Conservation (phyloP, 1,284 basidiomycete genomes). For the Rhodotorula sp. region DNA sequence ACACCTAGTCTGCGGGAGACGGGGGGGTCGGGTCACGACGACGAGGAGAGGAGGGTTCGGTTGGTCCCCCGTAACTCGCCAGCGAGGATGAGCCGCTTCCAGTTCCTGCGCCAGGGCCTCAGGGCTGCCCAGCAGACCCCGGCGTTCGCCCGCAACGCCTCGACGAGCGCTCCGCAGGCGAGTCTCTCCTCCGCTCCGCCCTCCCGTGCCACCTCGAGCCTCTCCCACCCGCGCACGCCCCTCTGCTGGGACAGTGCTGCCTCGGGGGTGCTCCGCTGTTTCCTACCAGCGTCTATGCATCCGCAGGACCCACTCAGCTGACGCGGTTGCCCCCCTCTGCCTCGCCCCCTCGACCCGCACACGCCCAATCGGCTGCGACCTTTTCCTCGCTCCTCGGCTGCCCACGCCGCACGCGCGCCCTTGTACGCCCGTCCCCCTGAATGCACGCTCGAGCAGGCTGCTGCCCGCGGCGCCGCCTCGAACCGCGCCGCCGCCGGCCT, state of each 20-base stretch:
- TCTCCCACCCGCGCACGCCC: background rate
- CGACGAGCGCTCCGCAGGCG: slow-evolving; percentile 24
- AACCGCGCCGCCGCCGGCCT: slow-evolving; percentile 8
- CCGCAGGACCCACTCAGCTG: background rate
- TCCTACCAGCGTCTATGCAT: background rate
- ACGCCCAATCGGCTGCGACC: background rate
- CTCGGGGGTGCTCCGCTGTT: background rate
- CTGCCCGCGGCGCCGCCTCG: slow-evolving; percentile 18
- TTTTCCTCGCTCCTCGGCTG: background rate
- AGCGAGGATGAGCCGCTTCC: slow-evolving; percentile 20
- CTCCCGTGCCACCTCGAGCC: background rate
- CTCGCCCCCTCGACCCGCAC: background rate
- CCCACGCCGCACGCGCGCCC: background rate
- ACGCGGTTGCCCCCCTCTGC: background rate
- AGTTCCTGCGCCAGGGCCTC: slow-evolving; percentile 25
- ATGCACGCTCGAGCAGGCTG: slow-evolving; percentile 1
- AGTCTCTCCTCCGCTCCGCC: slow-evolving; percentile 15
- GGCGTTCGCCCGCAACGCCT: slow-evolving; percentile 17
- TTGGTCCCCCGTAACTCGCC: too few species aligned
- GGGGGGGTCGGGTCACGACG: background rate
- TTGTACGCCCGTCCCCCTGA: background rate
- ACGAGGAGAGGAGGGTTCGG: background rate
- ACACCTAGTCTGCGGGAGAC: too few species aligned
- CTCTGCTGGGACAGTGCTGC: background rate
- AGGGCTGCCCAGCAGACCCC: slow-evolving; percentile 16